Conservation (phyloP, 78 protist species). For the Dictyostelium capitatum region DNA sequence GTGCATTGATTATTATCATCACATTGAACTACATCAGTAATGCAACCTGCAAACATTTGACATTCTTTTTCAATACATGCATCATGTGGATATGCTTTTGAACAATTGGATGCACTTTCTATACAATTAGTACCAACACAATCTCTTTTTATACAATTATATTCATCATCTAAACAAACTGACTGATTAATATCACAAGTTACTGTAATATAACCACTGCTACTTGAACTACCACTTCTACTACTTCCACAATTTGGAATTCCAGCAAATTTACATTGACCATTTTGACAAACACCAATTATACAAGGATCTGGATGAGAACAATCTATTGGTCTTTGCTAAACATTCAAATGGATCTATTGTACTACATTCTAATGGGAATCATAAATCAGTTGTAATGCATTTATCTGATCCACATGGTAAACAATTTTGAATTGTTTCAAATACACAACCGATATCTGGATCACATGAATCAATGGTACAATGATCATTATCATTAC, state of each 20-base stretch:
- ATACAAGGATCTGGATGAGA: background rate
- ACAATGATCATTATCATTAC: no score
- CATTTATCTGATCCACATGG: background rate
- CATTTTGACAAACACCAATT: background rate
- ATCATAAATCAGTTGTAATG: background rate
- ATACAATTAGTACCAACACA: background rate
- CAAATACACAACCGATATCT: background rate
- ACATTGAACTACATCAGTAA: background rate
- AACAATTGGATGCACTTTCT: background rate
- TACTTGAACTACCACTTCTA: no score
- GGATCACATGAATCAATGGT: no score
- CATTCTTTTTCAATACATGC: background rate
- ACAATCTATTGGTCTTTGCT: background rate
- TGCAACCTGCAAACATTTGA: background rate
- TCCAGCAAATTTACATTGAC: background rate
- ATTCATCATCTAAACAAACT: no score
- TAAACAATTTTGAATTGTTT: background rate
- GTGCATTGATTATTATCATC: slow-evolving; percentile 10
- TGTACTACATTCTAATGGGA: background rate
- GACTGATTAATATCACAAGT: no score
- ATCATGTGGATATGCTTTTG: background rate
- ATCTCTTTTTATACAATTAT: background rate
- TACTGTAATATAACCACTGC: no score
- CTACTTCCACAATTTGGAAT: no score
- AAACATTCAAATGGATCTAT: background rate